phyloP scores from a whole-genome alignment of 108 stramenopile genomes.

The Mayamaea pseudoterrestris region DNA sequence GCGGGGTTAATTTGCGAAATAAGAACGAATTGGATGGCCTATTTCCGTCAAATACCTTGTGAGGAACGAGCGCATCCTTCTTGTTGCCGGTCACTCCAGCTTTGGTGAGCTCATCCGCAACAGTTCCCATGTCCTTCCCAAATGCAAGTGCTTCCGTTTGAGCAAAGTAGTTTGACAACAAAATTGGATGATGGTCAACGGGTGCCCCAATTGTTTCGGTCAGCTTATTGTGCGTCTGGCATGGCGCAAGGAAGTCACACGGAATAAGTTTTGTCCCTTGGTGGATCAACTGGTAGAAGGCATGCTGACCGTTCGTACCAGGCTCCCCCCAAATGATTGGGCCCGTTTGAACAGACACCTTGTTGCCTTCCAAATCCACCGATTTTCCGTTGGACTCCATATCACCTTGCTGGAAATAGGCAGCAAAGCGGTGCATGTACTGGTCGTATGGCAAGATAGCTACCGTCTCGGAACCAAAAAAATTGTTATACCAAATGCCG shows the following conservation, averaged over 20 bases:
- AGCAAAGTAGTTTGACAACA: slow-evolving; percentile 98
- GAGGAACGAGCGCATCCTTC: slow-evolving; percentile 67
- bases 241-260: slow-evolving; percentile 91
- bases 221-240: slow-evolving; percentile 61
- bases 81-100: slow-evolving; percentile 44
- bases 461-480: slow-evolving; percentile 84
- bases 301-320: slow-evolving; percentile 97
- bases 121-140: slow-evolving; percentile 63
- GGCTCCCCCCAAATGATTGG: slow-evolving; percentile 96
- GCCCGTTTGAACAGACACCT: slow-evolving; percentile 42
- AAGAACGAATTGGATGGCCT: slow-evolving; percentile 87
- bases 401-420: slow-evolving; percentile 98
- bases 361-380: slow-evolving; percentile 55
- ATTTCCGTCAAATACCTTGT: slow-evolving; percentile 98
- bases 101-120: slow-evolving; percentile 28
- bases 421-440: slow-evolving; percentile 91
- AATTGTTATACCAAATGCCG: slow-evolving; percentile 97
- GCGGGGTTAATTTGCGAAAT: slow-evolving; percentile 75
- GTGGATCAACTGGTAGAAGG: slow-evolving; percentile 98
- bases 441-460: slow-evolving; percentile 95
- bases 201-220: slow-evolving; percentile 45
- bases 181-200: slow-evolving; percentile 94
- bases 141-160: slow-evolving; percentile 96
- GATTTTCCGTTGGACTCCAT: slow-evolving; percentile 99
- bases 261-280: slow-evolving; percentile 93